Evolutionary conservation across 2,329 filamentous ascomycete genomes (phyloP).

Genomic region (Aureobasidium namibiae): DNA sequence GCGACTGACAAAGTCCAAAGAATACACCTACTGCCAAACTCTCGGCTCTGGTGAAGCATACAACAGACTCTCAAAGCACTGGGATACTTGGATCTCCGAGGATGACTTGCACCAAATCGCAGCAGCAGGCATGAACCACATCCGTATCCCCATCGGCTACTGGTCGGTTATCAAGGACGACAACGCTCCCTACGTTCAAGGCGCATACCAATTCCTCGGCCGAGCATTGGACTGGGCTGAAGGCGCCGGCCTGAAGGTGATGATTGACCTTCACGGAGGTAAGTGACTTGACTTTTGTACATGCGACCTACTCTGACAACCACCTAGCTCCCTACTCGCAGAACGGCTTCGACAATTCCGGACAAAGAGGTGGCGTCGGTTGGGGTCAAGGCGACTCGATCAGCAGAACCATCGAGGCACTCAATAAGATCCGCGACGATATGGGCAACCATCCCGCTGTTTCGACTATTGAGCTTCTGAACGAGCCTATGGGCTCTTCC

Average conservation of each 20-base stretch:
- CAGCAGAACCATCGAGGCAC: slow-evolving; percentile 31
- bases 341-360: slow-evolving; percentile 62
- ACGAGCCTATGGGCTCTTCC: slow-evolving; percentile 38
- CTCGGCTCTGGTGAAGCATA: slow-evolving; percentile 43
- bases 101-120: slow-evolving; percentile 50
- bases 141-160: slow-evolving; percentile 58
- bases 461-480: slow-evolving; percentile 39
- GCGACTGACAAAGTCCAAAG: slow-evolving; percentile 8
- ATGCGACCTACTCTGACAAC: slow-evolving; percentile 2
- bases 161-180: slow-evolving; percentile 48
- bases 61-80: slow-evolving; percentile 45
- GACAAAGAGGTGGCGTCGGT: slow-evolving; percentile 39
- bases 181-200: slow-evolving; percentile 54
- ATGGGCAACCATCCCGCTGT: slow-evolving; percentile 37
- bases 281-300: slow-evolving; percentile 21
- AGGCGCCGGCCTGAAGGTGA: slow-evolving; percentile 51
- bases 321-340: slow-evolving; percentile 49
- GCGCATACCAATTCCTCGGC: slow-evolving; percentile 51
- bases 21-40: slow-evolving; percentile 45
- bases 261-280: slow-evolving; percentile 62
- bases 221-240: slow-evolving; percentile 52
- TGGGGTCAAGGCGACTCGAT: slow-evolving; percentile 39
- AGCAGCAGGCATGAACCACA: slow-evolving; percentile 51
- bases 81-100: slow-evolving; percentile 48
- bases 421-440: slow-evolving; percentile 41